Conservation (phyloP, 2,329 filamentous ascomycete species). For the Claviceps africana region DNA sequence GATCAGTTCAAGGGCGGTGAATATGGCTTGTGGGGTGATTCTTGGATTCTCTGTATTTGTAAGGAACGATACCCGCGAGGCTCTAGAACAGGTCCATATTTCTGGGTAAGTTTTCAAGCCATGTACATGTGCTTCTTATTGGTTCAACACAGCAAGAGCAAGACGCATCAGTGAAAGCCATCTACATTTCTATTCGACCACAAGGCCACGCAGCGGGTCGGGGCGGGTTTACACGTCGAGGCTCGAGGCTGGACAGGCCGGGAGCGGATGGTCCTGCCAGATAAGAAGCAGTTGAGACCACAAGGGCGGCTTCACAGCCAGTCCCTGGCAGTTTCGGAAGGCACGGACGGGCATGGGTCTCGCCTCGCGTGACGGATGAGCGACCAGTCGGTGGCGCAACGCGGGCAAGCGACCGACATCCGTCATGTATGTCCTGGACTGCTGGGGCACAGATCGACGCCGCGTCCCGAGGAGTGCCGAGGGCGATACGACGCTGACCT, state of each 20-base stretch:
- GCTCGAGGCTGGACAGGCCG: neutral
- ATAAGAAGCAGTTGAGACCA: too few species aligned
- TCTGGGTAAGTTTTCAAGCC: too few species aligned
- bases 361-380: too few species aligned
- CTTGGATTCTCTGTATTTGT: conserved; percentile 5
- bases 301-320: too few species aligned
- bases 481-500: neutral
- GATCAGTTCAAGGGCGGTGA: neutral
- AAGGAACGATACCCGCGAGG: conserved; percentile 6
- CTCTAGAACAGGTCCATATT: neutral
- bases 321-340: too few species aligned
- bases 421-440: too few species aligned
- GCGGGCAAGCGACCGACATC: neutral
- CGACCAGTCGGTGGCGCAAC: too few species aligned
- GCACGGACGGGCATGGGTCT: too few species aligned
- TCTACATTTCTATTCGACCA: neutral
- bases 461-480: neutral
- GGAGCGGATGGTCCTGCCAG: neutral
- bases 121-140: neutral
- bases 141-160: neutral
- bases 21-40: neutral
- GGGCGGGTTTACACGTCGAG: neutral
- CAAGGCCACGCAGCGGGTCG: neutral
- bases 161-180: neutral
- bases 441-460: neutral